Evolutionary conservation across 140 eudicot genomes (phyloP).

Genomic region (Erigeron philadelphicus): DNA sequence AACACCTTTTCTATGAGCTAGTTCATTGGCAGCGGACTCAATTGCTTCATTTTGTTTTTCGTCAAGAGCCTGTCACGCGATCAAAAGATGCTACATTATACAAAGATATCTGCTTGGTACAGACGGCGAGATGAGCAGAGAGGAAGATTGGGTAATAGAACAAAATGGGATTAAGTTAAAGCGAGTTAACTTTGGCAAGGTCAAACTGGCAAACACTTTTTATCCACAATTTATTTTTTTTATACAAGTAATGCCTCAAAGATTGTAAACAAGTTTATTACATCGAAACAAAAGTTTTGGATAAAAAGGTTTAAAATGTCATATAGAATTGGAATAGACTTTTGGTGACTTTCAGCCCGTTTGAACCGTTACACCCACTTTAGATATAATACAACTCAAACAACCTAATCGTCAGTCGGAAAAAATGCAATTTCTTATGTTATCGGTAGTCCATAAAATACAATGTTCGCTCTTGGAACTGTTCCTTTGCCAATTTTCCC

Average conservation of each 20-base stretch:
- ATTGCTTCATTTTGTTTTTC: constrained; percentile 85
- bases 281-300: too few species aligned
- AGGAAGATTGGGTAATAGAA: not conserved
- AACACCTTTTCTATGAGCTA: constrained; percentile 75
- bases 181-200: constrained; percentile 4
- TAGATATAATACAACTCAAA: not conserved
- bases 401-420: not conserved
- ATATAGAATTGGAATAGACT: not conserved
- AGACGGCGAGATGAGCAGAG: not conserved
- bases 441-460: not conserved
- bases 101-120: constrained; percentile 13
- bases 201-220: constrained; percentile 14
- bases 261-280: not conserved
- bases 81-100: constrained; percentile 12
- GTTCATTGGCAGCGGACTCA: constrained; percentile 69
- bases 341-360: not conserved
- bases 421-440: constrained; percentile 11
- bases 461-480: constrained; percentile 2
- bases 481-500: constrained; percentile 2
- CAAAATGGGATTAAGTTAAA: constrained; percentile 6
- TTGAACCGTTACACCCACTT: not conserved
- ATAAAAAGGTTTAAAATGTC: not conserved
- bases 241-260: not conserved
- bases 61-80: constrained; percentile 61
- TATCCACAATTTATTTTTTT: not conserved